Evolutionary conservation across 139 green algal species (phyloP).

Genomic region (Ettlia oleoabundans): DNA sequence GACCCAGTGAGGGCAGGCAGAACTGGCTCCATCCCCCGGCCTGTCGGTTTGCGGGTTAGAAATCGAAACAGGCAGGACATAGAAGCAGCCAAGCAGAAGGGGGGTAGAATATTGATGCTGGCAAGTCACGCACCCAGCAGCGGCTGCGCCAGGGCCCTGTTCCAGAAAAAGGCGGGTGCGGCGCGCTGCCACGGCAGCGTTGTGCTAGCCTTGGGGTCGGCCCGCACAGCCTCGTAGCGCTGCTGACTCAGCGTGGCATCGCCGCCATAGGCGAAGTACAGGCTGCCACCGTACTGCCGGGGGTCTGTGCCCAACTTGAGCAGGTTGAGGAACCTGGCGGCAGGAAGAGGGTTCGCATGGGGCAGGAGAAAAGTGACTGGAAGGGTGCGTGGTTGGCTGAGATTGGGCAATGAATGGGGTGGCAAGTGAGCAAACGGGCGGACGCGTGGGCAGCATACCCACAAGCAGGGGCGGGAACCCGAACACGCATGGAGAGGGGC

Average conservation of each 20-base stretch:
- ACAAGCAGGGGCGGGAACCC: too few species aligned
- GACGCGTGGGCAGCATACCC: too few species aligned
- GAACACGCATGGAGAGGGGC: too few species aligned
- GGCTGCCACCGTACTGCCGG: constrained; percentile 51
- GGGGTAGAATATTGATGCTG: too few species aligned
- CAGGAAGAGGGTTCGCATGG: background rate
- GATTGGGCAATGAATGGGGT: too few species aligned
- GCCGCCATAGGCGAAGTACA: constrained; percentile 79
- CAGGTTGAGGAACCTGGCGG: constrained; percentile 56
- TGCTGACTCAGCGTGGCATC: constrained; percentile 83
- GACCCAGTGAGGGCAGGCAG: too few species aligned
- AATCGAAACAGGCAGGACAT: background rate
- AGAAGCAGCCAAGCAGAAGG: too few species aligned
- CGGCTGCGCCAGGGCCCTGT: constrained; percentile 62
- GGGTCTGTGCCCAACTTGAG: constrained; percentile 70
- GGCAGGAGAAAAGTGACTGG: background rate
- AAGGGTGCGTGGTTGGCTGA: too few species aligned
- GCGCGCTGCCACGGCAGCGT: constrained; percentile 49
- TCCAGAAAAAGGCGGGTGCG: constrained; percentile 81
- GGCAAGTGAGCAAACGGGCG: too few species aligned
- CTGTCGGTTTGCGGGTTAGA: too few species aligned
- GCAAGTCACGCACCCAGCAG: constrained; percentile 61
- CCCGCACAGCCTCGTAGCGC: constrained; percentile 46
- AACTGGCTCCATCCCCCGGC: too few species aligned
- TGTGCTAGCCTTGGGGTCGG: background rate